These are phyloP conservation scores for Penicillium oxalicum DNA, from an alignment of 2,329 filamentous ascomycete species.

Conservation along the genomic window DNA sequence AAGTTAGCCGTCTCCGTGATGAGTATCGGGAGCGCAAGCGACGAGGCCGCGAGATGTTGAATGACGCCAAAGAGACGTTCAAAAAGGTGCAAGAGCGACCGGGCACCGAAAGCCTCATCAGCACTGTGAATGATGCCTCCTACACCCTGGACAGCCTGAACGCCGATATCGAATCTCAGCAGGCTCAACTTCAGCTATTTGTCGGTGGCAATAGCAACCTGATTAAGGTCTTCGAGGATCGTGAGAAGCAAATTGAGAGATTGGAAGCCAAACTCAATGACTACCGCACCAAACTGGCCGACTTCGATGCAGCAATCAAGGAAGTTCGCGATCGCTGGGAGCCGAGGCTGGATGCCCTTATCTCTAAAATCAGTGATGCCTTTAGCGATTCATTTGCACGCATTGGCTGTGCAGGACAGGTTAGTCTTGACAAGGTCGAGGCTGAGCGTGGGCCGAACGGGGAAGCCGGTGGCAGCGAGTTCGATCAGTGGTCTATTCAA, in stretches of 20 bases:
- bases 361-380: constrained; percentile 76
- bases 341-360: constrained; percentile 69
- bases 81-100: constrained; percentile 13
- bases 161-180: constrained; percentile 66
- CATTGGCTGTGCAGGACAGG: constrained; percentile 90
- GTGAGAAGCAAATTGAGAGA: constrained; percentile 62
- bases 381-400: constrained; percentile 91
- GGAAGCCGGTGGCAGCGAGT: constrained; percentile 57
- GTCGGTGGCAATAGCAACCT: constrained; percentile 70
- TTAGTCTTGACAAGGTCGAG: constrained; percentile 69
- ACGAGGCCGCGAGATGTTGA: constrained; percentile 14
- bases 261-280: constrained; percentile 55
- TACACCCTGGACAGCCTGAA: constrained; percentile 61
- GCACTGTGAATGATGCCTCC: constrained; percentile 36
- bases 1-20: constrained; percentile 32
- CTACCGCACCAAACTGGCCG: constrained; percentile 50
- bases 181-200: constrained; percentile 71
- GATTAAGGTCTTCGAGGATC: constrained; percentile 69
- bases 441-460: constrained; percentile 29
- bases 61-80: constrained; percentile 16
- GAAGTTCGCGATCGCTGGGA: constrained; percentile 72
- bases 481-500: constrained; percentile 88
- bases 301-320: constrained; percentile 54
- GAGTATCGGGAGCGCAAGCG: constrained; percentile 29
- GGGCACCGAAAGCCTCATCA: constrained; percentile 35